Base-by-base conservation (phyloP, 192 early-diverging fungal genomes). In the Gryganskiella cystojenkinii region DNA sequence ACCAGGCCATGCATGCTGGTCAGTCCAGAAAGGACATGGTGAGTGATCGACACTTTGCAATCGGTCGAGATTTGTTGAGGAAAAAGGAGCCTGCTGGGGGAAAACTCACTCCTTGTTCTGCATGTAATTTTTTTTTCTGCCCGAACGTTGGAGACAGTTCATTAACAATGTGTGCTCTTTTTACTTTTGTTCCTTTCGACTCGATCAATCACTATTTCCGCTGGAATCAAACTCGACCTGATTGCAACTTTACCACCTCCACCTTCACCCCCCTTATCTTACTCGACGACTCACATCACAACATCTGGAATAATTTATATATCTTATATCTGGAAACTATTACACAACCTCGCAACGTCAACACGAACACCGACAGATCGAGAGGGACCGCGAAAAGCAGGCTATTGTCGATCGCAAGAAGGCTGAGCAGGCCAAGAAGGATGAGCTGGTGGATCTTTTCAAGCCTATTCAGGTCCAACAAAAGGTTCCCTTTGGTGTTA, bases 401-500 rank as follows among this genome's bases (percentile, higher is more conserved):
- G 82, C 81, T 13, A 67, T 86, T 35, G 81, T 73, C 20, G 71
- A 80, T 33, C 92, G 91, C 71, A 97, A 96, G 83, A 84, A 87
- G 24, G 86, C 84, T 20, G 97, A 95, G 69, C 92, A 92, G 72
- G 86, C 91, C 72, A 95, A 92, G 88, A 92, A 95, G 84, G 91
- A 93, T 13, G 97, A 99, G 72, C 82, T 98, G 35, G 90, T 86
- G 17, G 93, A 93, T 58, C 82, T 98, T 24, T 98, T 98, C 89
- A 96, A 94, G 70, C 94, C 95, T 22, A 89, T 95, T 49, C 86
- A 91, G 67, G 81, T 83, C 49, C 81, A 84, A 33, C 96, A 97
- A 79, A 99, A 98, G 82, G 95, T 99, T 45, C 97, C 98, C 10
- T 99, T 99, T 71, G 98, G 97, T 33, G 92, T 95, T 4, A 92